Evolutionary conservation across 495 filamentous ascomycete species (phyloP), one percentile per base, ranked within the genome.

Genomic region (Halenospora varia): DNA sequence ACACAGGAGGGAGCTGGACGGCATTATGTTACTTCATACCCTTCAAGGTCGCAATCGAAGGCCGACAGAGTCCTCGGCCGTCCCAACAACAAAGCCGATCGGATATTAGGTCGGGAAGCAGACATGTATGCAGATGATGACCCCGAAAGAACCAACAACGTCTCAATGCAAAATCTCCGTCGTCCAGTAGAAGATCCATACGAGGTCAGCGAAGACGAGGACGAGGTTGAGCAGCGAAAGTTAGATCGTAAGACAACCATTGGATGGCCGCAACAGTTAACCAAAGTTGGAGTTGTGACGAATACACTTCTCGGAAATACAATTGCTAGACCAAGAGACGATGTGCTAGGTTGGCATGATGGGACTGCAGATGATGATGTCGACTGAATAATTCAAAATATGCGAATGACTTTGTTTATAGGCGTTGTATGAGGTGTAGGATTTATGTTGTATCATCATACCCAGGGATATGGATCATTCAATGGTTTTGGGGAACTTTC

Each of bases 31-130:
- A 19, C n/a, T 24, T 42, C 57, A 2, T 60, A 55, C 35, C 59
- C 63, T 18, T 35, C 26, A 20, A 18, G 55, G 39, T 45, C 59
- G 18, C 50, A 53, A 20, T 62, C 60, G 13, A 74, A 74, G 41
- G 71, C 71, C 10, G 71, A 74, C 48, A 61, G 66, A 39, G 54
- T 74, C 8, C 48, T 74, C 10, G 71, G 71, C 29, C 29, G 55
- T 35, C 47, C 59, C n/a, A 46, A 53, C 15, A 61, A 58, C 11
- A 74, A 74, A 45, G 71, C 71, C 10, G 71, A 74, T 48, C 61
- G 66, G 35, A 56, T 74, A 11, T 45, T 74, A 10, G 71, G 71
- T 15, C 62, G 69, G 41, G 57, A 48, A 17, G 67, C 70, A 10
- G 66, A 63, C 19, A 51, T 60, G 1, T 70, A 71, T 49, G 57